A percentile compares a stretch with the other conserved stretches of the same genome.
Evolutionary conservation across 805 yeast species (phyloP).

Genomic region (Wickerhamomyces strasburgensis): DNA sequence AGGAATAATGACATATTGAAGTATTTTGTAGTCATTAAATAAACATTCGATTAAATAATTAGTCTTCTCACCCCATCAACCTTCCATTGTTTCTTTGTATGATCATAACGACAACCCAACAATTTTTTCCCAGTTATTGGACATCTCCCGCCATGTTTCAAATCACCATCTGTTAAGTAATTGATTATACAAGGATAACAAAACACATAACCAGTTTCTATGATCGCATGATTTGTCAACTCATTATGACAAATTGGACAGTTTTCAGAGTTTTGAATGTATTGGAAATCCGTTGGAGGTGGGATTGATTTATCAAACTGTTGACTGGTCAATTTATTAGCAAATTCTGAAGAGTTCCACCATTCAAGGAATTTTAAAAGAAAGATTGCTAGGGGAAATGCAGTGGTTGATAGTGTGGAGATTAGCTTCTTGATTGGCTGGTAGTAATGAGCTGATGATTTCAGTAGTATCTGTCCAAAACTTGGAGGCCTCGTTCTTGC

Average conservation of each 20-base stretch:
- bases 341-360: slow-evolving; percentile 82
- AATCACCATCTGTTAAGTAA: slow-evolving; percentile 46
- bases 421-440: slow-evolving; percentile 15
- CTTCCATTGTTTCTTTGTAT: slow-evolving; percentile 58
- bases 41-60: slow-evolving; percentile 40
- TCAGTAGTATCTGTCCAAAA: slow-evolving; percentile 20
- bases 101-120: slow-evolving; percentile 64
- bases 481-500: slow-evolving; percentile 21
- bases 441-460: slow-evolving; percentile 9
- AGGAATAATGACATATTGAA: not conserved
- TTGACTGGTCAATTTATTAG: slow-evolving; percentile 46
- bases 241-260: slow-evolving; percentile 70
- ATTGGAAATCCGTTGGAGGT: slow-evolving; percentile 24
- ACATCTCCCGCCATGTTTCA: slow-evolving; percentile 61
- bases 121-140: slow-evolving; percentile 75
- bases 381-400: slow-evolving; percentile 80
- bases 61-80: slow-evolving; percentile 71
- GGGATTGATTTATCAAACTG: slow-evolving; percentile 44
- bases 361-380: slow-evolving; percentile 81
- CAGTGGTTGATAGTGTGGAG: slow-evolving; percentile 28
- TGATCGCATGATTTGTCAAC: slow-evolving; percentile 74
- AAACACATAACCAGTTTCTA: slow-evolving; percentile 88
- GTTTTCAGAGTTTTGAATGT: slow-evolving; percentile 28
- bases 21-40: not conserved
- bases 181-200: slow-evolving; percentile 83